Evolutionary conservation across 257 asterid genomes (phyloP).

Genomic region (Nicotiana sylvestris): DNA sequence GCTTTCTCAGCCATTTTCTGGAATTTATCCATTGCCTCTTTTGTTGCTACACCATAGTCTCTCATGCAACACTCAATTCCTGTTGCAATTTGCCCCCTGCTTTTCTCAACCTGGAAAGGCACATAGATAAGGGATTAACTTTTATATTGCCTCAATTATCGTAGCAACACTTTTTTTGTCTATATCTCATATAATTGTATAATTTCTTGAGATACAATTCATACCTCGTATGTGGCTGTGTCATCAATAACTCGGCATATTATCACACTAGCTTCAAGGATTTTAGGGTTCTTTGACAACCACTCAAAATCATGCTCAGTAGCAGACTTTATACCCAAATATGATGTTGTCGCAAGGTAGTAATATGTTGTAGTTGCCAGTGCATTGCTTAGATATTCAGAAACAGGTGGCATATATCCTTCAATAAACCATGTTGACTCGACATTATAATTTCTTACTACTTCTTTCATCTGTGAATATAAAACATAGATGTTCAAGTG

Average conservation of each 20-base stretch:
- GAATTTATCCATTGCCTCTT: too few species aligned
- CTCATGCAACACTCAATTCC: too few species aligned
- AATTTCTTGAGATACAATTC: background rate
- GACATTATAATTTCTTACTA: constrained; percentile 5
- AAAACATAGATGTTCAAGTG: background rate
- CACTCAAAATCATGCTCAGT: constrained; percentile 3
- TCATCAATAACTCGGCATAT: constrained; percentile 33
- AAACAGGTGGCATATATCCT: constrained; percentile 39
- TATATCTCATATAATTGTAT: background rate
- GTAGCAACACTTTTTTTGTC: background rate
- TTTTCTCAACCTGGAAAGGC: too few species aligned
- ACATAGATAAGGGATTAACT: too few species aligned
- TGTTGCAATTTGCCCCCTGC: too few species aligned
- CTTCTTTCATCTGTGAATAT: background rate
- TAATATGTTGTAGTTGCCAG: constrained; percentile 32
- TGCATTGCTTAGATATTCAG: constrained; percentile 36
- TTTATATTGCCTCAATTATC: too few species aligned
- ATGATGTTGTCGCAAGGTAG: constrained; percentile 26
- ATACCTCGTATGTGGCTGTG: constrained; percentile 34
- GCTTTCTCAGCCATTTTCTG: too few species aligned
- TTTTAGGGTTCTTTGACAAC: constrained; percentile 4
- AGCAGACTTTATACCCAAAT: constrained; percentile 27
- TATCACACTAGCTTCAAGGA: background rate
- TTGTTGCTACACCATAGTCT: too few species aligned
- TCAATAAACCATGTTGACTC: constrained; percentile 18